Base-by-base conservation (phyloP, 306 rosid species). In the Castanospermum australe region DNA sequence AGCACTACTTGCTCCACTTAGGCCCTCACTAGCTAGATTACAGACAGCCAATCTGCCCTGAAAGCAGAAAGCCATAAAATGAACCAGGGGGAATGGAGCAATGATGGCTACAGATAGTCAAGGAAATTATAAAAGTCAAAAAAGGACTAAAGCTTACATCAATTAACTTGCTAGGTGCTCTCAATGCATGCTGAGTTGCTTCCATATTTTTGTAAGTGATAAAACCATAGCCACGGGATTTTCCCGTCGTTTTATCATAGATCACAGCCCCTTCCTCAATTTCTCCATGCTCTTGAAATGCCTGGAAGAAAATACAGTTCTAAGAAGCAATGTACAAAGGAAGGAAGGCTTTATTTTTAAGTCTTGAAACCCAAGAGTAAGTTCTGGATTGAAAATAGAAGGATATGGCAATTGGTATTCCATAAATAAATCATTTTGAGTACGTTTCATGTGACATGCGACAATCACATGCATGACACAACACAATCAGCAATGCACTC, bases 231-330 rank as follows among this genome's bases (percentile, higher is more conserved):
- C 92, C 92, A 50, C 97, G 92, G 0, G 97, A 92, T 75, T 85
- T 92, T 36, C 88, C 91, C 6, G 91, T 91, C 1, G 75, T 51
- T 86, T 88, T 89, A 79, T 92, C 90, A 82, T 47, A 79, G 74
- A 94, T 86, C 59, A 94, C 96, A 66, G 89, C 90, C 47, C 90
- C 97, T 84, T 92, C 94, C 85, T 92, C 98, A 82, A 94, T 88
- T 77, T 92, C 97, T 69, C 96, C 98, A 79, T 92, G 91, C 74
- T 80, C 84, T 64, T 73, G 59, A 88, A 90, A 94, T 74, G 91
- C 94, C 98, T 92, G 85, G n/a, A 76, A 71, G 51, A 35, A 61
- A 75, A 50, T 35, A 56, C 24, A 39, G 42, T 47, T 25, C 21
- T 25, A 1, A 28, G 32, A 1, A 28, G 32, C 32, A 28, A 28